Evolutionary conservation across 257 asterid species (phyloP), one percentile per base, ranked within the genome.

Genomic region (Solanum rostratum): DNA sequence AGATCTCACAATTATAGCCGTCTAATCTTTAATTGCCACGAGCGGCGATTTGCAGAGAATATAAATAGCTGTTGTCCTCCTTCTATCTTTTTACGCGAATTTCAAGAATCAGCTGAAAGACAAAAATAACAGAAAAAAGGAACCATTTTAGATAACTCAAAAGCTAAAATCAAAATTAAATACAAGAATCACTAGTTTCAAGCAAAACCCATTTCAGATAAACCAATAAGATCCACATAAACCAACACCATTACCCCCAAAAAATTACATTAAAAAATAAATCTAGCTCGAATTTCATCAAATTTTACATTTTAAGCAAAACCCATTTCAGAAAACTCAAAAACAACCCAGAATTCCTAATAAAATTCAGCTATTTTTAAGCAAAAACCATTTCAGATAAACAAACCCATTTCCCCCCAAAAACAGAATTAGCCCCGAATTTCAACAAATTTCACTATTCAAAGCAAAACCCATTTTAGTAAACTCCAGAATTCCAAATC

Each of bases 1-100:
- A 83, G 52, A 46, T 46, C 82, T 76, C 82, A 46, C 62, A 76
- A 8, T 78, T 50, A 78, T 29, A 50, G 63, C 62, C 19, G 41
- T 27, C 41, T 16, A 50, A 76, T 78, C 63, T 78, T 78, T 24
- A 68, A 69, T 37, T 24, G 24, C 79, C 91, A 92, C 90, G 90
- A 91, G 95, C 97, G 91, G 94, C 93, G 93, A 33, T 85, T 84
- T 84, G 19, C 90, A 88, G 87, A 84, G 81, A 69, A 69, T 69
- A 37, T 69, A 69, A 22, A 29, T 29, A 65, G 80, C 39, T 45
- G 8, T 45, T 43, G 41, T 45, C 66, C 55, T 71, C 54, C 80
- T 45, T 16, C 90, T 88, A 88, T 87, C 85, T 88, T 83, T 78
- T 20, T 84, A 84, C 91, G 68, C 92, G 81, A 84, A 79, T 79